A percentile compares a stretch with the other conserved stretches of the same genome.
Evolutionary conservation across 805 yeast genomes (phyloP).

Genomic region (Cyberlindnera misumaiensis): DNA sequence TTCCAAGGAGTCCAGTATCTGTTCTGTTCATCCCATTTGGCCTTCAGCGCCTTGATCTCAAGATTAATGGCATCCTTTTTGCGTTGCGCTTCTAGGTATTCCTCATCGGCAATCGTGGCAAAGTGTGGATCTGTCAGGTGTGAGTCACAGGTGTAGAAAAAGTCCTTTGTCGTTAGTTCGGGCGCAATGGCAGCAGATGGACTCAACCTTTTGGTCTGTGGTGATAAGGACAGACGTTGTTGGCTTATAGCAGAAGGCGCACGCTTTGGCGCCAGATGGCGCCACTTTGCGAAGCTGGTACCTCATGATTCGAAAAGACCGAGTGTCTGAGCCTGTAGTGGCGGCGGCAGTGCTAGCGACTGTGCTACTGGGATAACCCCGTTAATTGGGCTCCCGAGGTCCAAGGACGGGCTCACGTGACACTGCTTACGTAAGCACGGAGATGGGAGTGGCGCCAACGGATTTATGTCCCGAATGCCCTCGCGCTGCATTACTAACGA

Average conservation of each 20-base stretch:
- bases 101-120: slow-evolving; percentile 20
- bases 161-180: slow-evolving; percentile 10
- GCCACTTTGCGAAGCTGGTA: slow-evolving; percentile 22
- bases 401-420: too few species aligned
- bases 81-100: slow-evolving; percentile 14
- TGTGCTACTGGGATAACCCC: too few species aligned
- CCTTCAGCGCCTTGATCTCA: slow-evolving; percentile 16
- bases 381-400: too few species aligned
- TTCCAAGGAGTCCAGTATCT: slow-evolving; percentile 16
- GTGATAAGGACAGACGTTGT: slow-evolving; percentile 21
- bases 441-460: too few species aligned
- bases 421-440: too few species aligned
- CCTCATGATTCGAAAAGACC: too few species aligned
- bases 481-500: too few species aligned
- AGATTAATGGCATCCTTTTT: slow-evolving; percentile 16
- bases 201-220: slow-evolving; percentile 9
- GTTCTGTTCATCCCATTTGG: slow-evolving; percentile 23
- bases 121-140: slow-evolving; percentile 20
- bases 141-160: slow-evolving; percentile 23
- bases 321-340: too few species aligned
- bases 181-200: neutral
- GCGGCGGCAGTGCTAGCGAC: too few species aligned
- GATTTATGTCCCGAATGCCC: too few species aligned
- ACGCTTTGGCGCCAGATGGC: slow-evolving; percentile 14
- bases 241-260: slow-evolving; percentile 24